phyloP scores from a whole-genome alignment of 805 yeast genomes.

The Priceomyces haplophilus region DNA sequence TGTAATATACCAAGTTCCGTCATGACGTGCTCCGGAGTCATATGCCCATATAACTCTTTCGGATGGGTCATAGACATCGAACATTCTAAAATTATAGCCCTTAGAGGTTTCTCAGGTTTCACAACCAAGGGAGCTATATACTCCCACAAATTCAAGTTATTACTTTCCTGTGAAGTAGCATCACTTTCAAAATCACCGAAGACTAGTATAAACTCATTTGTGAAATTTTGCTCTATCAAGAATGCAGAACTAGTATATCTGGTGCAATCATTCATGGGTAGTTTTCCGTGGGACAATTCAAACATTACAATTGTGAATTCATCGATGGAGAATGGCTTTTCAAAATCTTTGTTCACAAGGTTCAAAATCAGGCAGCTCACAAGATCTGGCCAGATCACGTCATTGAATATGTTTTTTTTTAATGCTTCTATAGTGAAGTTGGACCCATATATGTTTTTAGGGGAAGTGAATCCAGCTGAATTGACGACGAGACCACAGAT shows the following conservation, averaged over 20 bases:
- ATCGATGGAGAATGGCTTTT: constrained; percentile 12
- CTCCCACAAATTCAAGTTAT: constrained; percentile 53
- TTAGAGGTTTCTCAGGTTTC: constrained; percentile 30
- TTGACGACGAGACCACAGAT: constrained; percentile 65
- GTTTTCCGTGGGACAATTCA: constrained; percentile 9
- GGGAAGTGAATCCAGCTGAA: constrained; percentile 51
- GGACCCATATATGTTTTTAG: constrained; percentile 54
- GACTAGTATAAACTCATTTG: constrained; percentile 45
- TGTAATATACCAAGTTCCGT: constrained; percentile 46
- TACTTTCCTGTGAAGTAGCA: constrained; percentile 34
- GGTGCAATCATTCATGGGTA: not conserved
- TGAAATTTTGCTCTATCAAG: constrained; percentile 40
- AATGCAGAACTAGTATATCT: constrained; percentile 46
- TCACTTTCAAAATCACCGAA: constrained; percentile 90
- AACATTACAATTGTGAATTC: constrained; percentile 14
- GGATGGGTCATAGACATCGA: constrained; percentile 47
- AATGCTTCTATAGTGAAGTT: constrained; percentile 51
- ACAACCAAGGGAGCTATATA: constrained; percentile 47
- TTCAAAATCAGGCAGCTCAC: constrained; percentile 28
- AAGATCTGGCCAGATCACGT: constrained; percentile 76
- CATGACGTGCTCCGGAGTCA: constrained; percentile 64
- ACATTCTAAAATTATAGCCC: constrained; percentile 73
- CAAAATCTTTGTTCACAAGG: constrained; percentile 15
- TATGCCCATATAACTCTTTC: constrained; percentile 68
- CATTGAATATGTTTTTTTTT: constrained; percentile 62